Evolutionary conservation across 352 stramenopile genomes (phyloP), one percentile per base, ranked within the genome.

Genomic region (Peronospora farinosa): DNA sequence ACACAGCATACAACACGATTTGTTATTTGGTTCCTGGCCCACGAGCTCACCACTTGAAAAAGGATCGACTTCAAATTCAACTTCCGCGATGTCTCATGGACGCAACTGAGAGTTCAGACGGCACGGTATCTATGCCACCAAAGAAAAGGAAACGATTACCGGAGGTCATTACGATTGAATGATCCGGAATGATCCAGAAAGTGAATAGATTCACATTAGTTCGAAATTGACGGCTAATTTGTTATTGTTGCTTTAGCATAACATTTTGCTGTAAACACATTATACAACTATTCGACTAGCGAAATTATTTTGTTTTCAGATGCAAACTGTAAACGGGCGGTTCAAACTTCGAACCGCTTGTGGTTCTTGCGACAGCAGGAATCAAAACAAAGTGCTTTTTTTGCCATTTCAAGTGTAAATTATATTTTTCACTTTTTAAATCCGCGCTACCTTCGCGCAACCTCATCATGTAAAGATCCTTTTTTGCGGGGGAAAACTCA

Each of bases 1-100:
- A 86, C 51, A 87, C 78, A 1, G 69, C 78, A 9, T 89, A 87
- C 57, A 83, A 72, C 40, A 89, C 78, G 15, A 86, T 81, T 25
- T 84, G 74, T 47, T 89, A 88, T 51, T 36, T 89, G 8, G 72
- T 81, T 17, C 54, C 63, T 17, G 74, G 74, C 6, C 47, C 68
- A 3, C 60, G 56, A 35, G 65, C 72, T 44, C 64, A 65, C 7
- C 67, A 65, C 2, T 42, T 74, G 40, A 57, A 58, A 7, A 57
- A 39, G 17, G 45, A 52, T 54, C 31, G 46, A 7, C 57, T 62
- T 53, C 25, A 57, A 42, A 51, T 68, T 25, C 28, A 52, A 19
- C 45, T 68, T 23, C 40, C 45, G 5, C 45, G 47, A 12, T 58
- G 36, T 12, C 12, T 60, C 5, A 17, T 60, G 8, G 27, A 41